A percentile compares a stretch with the other conserved stretches of the same genome.
phyloP scores from a whole-genome alignment of 2,329 filamentous ascomycete species.

The Periconia sp. region DNA sequence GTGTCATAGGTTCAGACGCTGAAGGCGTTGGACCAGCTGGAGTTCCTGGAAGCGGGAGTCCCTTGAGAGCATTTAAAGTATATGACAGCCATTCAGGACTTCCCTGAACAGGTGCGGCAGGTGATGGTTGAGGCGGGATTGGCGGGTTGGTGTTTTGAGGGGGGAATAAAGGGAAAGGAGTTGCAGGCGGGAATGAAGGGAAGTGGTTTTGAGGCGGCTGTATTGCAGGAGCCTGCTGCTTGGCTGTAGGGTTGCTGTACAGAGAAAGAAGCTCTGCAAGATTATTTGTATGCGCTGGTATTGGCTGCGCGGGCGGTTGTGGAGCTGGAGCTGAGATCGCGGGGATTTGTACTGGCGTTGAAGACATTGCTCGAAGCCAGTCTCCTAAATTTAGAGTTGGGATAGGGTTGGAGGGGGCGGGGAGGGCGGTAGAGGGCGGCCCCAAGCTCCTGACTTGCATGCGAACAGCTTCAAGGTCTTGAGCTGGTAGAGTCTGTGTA shows the following conservation, averaged over 20 bases:
- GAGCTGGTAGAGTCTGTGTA: slow-evolving; percentile 73
- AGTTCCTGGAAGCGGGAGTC: slow-evolving; percentile 23
- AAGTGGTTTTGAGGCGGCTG: slow-evolving; percentile 16
- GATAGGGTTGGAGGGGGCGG: slow-evolving; percentile 35
- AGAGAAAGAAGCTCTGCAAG: slow-evolving; percentile 37
- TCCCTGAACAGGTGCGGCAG: slow-evolving; percentile 17
- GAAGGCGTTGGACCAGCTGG: slow-evolving; percentile 29
- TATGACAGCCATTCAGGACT: slow-evolving; percentile 36
- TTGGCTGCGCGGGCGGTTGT: not conserved
- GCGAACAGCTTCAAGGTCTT: slow-evolving; percentile 82
- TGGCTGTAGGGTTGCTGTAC: slow-evolving; percentile 27
- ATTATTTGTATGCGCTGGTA: slow-evolving; percentile 28
- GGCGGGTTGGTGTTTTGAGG: slow-evolving; percentile 19
- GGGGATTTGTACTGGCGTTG: slow-evolving; percentile 23
- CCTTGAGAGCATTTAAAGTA: slow-evolving; percentile 34
- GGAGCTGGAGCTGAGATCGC: slow-evolving; percentile 19
- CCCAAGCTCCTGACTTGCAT: slow-evolving; percentile 79
- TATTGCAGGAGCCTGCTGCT: slow-evolving; percentile 14
- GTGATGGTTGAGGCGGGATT: slow-evolving; percentile 16
- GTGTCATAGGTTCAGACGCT: slow-evolving; percentile 26
- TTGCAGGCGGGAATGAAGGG: slow-evolving; percentile 20
- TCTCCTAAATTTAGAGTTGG: slow-evolving; percentile 32
- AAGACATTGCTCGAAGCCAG: slow-evolving; percentile 29
- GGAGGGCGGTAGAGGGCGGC: slow-evolving; percentile 56
- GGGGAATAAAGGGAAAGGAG: too few species aligned